Conservation (phyloP, 1,284 basidiomycete genomes). For the Heterobasidion occidentale region DNA sequence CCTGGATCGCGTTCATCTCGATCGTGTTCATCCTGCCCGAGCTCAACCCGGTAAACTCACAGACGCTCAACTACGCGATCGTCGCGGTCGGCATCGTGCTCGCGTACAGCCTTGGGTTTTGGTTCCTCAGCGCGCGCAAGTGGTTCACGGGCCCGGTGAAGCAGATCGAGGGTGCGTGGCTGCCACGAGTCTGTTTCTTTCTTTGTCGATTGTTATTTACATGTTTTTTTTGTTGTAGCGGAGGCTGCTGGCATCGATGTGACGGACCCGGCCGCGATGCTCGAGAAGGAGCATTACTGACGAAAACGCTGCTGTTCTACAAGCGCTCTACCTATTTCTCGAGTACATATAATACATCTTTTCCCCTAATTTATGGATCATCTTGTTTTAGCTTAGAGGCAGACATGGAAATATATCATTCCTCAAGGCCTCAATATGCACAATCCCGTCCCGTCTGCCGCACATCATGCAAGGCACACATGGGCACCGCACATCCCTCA, state of each 20-base stretch:
- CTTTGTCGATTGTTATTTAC: not conserved
- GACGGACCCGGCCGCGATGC: conserved; percentile 3
- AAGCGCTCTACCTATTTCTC: too few species aligned
- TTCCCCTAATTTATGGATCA: too few species aligned
- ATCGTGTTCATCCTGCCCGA: conserved; percentile 64
- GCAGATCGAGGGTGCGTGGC: conserved; percentile 39
- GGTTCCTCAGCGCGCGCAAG: conserved; percentile 59
- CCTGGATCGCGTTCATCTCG: conserved; percentile 57
- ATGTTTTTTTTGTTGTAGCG: not conserved
- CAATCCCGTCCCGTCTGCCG: too few species aligned
- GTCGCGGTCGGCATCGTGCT: conserved; percentile 69
- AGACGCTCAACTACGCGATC: conserved; percentile 67
- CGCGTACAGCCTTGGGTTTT: conserved; percentile 52
- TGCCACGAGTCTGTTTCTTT: not conserved
- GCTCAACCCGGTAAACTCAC: conserved; percentile 56
- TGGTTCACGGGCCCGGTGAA: conserved; percentile 65
- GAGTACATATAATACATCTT: too few species aligned
- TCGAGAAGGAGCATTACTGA: conserved; percentile 2
- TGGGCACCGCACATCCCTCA: not conserved
- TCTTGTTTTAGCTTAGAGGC: too few species aligned
- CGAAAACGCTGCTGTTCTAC: not conserved
- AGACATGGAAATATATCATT: too few species aligned
- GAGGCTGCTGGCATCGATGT: conserved; percentile 4
- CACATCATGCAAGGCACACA: too few species aligned
- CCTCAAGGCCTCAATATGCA: too few species aligned